These are phyloP conservation scores for Tephrocybe sp. DNA, from an alignment of 768 basidiomycete genomes.

Conservation along the genomic window DNA sequence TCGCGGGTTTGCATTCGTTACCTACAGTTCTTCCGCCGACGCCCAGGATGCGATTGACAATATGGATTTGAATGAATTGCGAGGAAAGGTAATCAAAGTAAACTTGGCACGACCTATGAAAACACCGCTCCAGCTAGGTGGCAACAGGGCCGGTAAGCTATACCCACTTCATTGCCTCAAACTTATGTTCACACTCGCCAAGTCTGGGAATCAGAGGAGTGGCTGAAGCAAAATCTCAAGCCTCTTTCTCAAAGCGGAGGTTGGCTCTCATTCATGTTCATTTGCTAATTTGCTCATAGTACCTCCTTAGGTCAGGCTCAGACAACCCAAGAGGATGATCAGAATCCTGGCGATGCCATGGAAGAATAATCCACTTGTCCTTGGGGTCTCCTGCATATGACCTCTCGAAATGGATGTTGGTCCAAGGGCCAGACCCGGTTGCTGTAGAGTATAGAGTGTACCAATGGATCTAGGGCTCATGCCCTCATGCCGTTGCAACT, in stretches of 20 bases:
- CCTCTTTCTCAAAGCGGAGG: conserved; percentile 76
- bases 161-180: neutral
- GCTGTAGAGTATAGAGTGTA: conserved; percentile 7
- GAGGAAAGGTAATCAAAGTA: conserved; percentile 73
- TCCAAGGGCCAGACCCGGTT: conserved; percentile 12
- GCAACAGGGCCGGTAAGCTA: conserved; percentile 73
- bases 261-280: conserved; percentile 26
- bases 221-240: conserved; percentile 80
- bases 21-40: conserved; percentile 74
- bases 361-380: conserved; percentile 47
- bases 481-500: neutral
- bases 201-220: conserved; percentile 98
- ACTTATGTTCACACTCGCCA: neutral
- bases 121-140: conserved; percentile 57
- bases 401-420: conserved; percentile 7
- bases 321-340: conserved; percentile 31
- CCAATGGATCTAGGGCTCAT: conserved; percentile 3
- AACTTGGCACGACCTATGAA: conserved; percentile 86
- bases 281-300: neutral
- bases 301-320: conserved; percentile 49
- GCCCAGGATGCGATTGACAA: conserved; percentile 98
- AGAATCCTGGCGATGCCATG: conserved; percentile 52
- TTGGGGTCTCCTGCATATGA: conserved; percentile 6
- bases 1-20: conserved; percentile 92
- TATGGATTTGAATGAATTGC: conserved; percentile 93